phyloP scores from a whole-genome alignment of 345 rosid species.

The Gossypium bickii region DNA sequence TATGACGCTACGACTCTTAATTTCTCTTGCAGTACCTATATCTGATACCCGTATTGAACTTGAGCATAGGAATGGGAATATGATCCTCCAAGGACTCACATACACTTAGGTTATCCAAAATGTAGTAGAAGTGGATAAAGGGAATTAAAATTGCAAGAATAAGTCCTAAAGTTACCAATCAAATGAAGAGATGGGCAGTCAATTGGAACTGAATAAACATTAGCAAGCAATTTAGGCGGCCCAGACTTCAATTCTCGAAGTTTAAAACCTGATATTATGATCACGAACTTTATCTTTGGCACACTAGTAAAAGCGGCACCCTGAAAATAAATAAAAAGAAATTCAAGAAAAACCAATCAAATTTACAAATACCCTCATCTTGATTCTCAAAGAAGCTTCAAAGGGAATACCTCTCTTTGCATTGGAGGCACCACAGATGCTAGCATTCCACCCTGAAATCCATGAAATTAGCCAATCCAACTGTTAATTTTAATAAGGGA shows the following conservation, averaged over 20 bases:
- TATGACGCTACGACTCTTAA: not conserved
- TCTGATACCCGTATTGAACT: not conserved
- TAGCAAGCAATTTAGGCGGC: conserved; percentile 8
- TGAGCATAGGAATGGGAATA: not conserved
- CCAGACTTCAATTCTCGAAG: conserved; percentile 17
- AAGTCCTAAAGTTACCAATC: conserved; percentile 6
- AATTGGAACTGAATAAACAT: conserved; percentile 7
- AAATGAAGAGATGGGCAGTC: conserved; percentile 13
- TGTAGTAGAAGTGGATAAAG: not conserved
- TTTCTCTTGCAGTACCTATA: not conserved
- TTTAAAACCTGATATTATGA: conserved; percentile 13
- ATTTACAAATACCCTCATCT: not conserved
- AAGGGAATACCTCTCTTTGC: conserved; percentile 22
- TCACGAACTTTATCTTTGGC: conserved; percentile 17
- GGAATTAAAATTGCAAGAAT: not conserved
- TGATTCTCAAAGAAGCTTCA: not conserved
- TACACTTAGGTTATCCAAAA: not conserved
- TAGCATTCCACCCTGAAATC: conserved; percentile 36
- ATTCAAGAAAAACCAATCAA: not conserved
- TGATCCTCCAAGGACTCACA: not conserved
- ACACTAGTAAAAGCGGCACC: conserved; percentile 20
- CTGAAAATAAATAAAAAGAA: not conserved
- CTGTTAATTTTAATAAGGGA: not conserved
- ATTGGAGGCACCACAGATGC: conserved; percentile 42
- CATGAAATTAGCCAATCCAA: not conserved